A percentile compares a stretch with the other conserved stretches of the same genome.
phyloP scores from a whole-genome alignment of 441 rosid genomes.

The Gossypium lobatum region DNA sequence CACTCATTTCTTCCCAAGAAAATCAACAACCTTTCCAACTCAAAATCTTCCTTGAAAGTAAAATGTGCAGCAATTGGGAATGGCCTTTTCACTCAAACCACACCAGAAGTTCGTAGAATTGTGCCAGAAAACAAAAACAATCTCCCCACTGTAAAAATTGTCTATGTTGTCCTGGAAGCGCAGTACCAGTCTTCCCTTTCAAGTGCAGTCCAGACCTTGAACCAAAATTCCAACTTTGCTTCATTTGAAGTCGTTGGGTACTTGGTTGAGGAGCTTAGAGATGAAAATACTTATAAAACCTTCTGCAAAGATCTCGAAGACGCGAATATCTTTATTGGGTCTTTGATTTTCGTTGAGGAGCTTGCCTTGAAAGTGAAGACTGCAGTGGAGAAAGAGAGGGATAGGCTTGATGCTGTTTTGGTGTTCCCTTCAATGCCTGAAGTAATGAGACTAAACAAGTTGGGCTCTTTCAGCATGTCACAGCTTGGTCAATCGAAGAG shows the following conservation, averaged over 20 bases:
- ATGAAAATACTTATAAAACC: constrained; percentile 50
- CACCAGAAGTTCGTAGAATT: constrained; percentile 78
- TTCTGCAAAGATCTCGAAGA: constrained; percentile 86
- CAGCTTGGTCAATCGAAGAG: constrained; percentile 97
- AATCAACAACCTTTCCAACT: constrained; percentile 24
- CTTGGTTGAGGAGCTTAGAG: constrained; percentile 86
- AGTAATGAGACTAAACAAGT: constrained; percentile 90
- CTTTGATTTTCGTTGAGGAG: constrained; percentile 92
- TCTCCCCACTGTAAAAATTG: constrained; percentile 74
- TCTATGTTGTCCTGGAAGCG: constrained; percentile 94
- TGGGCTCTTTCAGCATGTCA: constrained; percentile 96
- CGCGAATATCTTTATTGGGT: constrained; percentile 88
- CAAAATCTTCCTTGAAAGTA: constrained; percentile 39
- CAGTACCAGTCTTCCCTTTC: constrained; percentile 86
- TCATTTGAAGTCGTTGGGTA: constrained; percentile 83
- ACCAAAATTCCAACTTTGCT: constrained; percentile 53
- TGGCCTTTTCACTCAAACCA: constrained; percentile 91
- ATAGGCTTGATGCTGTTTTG: constrained; percentile 87
- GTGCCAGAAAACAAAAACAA: constrained; percentile 62
- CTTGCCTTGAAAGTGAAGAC: constrained; percentile 79
- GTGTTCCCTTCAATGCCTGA: constrained; percentile 99
- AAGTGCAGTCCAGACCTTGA: constrained; percentile 69
- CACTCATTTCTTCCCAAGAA: constrained; percentile 67
- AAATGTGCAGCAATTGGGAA: constrained; percentile 72
- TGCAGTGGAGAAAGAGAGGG: constrained; percentile 93